Conservation (phyloP, 192 early-diverging fungal species). For the Phycomyces nitens region DNA sequence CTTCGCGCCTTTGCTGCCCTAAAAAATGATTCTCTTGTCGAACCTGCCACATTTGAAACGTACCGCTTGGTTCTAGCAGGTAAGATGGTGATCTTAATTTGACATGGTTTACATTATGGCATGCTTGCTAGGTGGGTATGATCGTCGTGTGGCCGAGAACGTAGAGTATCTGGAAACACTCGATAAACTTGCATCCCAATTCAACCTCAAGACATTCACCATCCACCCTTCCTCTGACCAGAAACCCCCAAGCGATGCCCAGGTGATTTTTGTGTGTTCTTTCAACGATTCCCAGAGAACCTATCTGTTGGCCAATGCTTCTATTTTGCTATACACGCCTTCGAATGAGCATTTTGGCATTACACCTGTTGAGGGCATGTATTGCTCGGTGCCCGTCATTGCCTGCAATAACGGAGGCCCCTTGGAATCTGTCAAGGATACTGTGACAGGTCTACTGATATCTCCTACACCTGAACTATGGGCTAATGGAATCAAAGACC, state of each 20-base stretch:
- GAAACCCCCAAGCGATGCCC: conserved; percentile 33
- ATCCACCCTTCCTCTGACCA: conserved; percentile 33
- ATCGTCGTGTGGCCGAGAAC: conserved; percentile 81
- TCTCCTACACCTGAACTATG: conserved; percentile 55
- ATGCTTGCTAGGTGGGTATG: conserved; percentile 95
- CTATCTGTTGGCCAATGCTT: conserved; percentile 59
- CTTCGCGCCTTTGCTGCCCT: conserved; percentile 68
- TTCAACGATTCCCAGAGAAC: conserved; percentile 80
- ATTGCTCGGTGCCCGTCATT: conserved; percentile 79
- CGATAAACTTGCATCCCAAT: conserved; percentile 45
- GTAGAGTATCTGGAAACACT: conserved; percentile 77
- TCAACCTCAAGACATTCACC: conserved; percentile 45
- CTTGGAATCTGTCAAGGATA: conserved; percentile 72
- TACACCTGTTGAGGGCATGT: conserved; percentile 97
- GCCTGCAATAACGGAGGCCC: conserved; percentile 86
- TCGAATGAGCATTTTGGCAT: conserved; percentile 95
- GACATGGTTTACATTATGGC: too few species aligned
- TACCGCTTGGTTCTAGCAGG: conserved; percentile 76
- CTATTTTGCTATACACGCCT: conserved; percentile 84
- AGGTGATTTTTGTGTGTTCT: conserved; percentile 87
- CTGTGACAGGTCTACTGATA: conserved; percentile 76
- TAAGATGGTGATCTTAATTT: too few species aligned
- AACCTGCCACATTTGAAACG: conserved; percentile 25
- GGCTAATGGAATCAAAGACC: conserved; percentile 52
- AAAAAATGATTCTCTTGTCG: conserved; percentile 14